phyloP scores from a whole-genome alignment of 225 moss, liverwort and hornwort genomes.

The Neckera pumila region DNA sequence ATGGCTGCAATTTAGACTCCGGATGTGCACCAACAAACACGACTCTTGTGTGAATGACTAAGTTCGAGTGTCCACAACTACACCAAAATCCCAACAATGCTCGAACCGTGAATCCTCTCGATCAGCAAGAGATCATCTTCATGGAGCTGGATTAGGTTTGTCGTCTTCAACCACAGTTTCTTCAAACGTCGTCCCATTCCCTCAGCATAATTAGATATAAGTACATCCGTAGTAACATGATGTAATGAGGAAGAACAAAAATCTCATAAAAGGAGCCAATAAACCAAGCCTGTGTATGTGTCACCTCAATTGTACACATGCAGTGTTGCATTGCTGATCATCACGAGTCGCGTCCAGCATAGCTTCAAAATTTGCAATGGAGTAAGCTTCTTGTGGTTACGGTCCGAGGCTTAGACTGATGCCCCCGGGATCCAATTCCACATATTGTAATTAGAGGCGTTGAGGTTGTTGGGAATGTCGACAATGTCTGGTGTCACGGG shows the following conservation, averaged over 20 bases:
- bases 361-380: neutral
- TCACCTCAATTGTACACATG: neutral
- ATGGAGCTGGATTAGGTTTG: neutral
- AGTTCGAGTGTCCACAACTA: neutral
- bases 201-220: neutral
- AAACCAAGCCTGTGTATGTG: neutral
- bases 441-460: conserved; percentile 56
- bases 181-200: neutral
- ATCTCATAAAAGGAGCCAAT: neutral
- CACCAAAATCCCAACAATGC: neutral
- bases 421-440: conserved; percentile 96
- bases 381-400: neutral
- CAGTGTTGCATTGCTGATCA: neutral
- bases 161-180: neutral
- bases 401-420: conserved; percentile 31
- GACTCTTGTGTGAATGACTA: neutral
- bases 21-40: neutral
- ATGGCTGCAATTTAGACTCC: neutral
- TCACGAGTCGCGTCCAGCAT: neutral
- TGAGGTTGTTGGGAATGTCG: conserved; percentile 26
- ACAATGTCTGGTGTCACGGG: conserved; percentile 11
- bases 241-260: neutral
- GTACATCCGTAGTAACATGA: neutral
- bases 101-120: neutral
- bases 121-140: neutral